Evolutionary conservation across 208 protist species (phyloP).

Genomic region (Naegleria gruberi): DNA sequence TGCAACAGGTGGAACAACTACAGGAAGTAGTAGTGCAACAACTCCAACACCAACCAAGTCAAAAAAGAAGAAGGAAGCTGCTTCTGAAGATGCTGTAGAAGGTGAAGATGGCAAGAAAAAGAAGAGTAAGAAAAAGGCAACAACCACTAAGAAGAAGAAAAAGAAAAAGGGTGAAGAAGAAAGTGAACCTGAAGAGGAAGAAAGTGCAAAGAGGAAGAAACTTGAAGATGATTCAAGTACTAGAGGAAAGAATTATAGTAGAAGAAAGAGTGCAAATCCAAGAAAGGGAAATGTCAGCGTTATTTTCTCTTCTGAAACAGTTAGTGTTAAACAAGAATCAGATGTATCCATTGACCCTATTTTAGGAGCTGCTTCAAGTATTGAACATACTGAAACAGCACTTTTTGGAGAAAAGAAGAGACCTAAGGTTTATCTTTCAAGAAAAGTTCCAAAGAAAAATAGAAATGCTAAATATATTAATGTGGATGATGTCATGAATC

Average conservation of each 20-base stretch:
- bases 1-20: not conserved
- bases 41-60: not conserved
- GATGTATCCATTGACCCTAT: no score
- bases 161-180: not conserved
- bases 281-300: not conserved
- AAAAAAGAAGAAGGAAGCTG: not conserved
- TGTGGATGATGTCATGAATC: not conserved
- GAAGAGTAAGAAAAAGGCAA: no score
- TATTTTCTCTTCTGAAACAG: not conserved
- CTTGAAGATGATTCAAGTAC: not conserved
- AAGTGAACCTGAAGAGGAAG: not conserved
- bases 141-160: not conserved
- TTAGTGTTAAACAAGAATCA: not conserved
- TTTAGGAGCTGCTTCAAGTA: not conserved
- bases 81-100: not conserved
- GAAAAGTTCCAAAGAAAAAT: not conserved
- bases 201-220: not conserved
- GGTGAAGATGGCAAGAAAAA: not conserved
- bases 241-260: not conserved
- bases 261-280: not conserved
- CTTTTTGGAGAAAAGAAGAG: no score
- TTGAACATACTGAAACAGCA: not conserved
- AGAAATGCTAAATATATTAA: not conserved
- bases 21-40: not conserved
- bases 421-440: not conserved